Base-by-base conservation (phyloP, 1,284 basidiomycete species). In the Leccinum idahoense region DNA sequence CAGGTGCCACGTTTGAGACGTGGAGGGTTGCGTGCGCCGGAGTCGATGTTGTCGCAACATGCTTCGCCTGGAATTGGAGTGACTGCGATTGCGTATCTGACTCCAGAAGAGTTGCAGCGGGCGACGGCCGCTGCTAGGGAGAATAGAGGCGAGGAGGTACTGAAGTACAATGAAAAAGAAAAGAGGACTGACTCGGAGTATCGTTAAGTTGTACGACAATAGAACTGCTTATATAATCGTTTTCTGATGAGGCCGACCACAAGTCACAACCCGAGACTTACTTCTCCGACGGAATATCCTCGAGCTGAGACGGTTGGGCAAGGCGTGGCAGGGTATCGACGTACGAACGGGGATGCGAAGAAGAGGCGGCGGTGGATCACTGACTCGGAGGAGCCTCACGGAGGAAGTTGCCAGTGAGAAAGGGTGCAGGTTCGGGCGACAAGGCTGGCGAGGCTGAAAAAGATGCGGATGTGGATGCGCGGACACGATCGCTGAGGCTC, bases 271-370 rank as follows among this genome's bases (percentile, higher is more conserved):
- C 32, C 32, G 32, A 35, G 32, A 35, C 32, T 35, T 35, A 35
- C 32, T 35, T 35, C 32, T 35, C 32, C 32, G 32, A 35, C 32
- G 32, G 32, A 35, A 35, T 35, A 35, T 98, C 23, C 83, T 97
- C 44, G 89, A 94, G 63, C 78, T 98, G 14, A 85, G 94, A 46
- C 92, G 88, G 71, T 80, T 97, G 29, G 84, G 88, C 57, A 87
- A 86, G 67, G 77, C 85, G 11, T 82, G 89, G 58, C 85, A 89
- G 70, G 96, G 96, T 0, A 98, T 98, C 64, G 94, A 98, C 69
- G 83, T 88, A 0, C 90, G 72, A 87, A 89, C 63, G 96, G 96
- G 2, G 93, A 94, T 70, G 78, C 75, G 6, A 89, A 87, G 76
- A 89, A 86, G 80, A 87, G 82, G 75, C 85, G 83, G 75, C 88